Conservation (phyloP, 129 eudicot species). For the Ambrosia trifida region DNA sequence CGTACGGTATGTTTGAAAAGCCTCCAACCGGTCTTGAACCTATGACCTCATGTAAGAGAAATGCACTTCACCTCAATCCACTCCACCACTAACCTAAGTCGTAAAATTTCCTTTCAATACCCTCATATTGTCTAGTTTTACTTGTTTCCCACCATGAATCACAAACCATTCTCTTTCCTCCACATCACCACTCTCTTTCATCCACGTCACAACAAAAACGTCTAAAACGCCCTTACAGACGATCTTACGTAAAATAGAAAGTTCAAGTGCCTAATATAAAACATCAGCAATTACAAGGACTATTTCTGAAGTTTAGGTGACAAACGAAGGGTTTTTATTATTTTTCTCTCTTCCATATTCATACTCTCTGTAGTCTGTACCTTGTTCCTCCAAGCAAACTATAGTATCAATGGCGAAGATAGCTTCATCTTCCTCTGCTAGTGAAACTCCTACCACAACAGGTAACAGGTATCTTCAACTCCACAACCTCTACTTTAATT, state of each 20-base stretch:
- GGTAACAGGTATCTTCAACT: constrained; percentile 32
- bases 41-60: too few relatives aligned
- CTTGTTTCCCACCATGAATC: too few relatives aligned
- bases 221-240: too few relatives aligned
- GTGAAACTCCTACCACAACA: constrained; percentile 28
- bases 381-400: constrained; percentile 15
- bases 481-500: background rate
- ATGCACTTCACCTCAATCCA: too few relatives aligned
- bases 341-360: background rate
- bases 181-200: too few relatives aligned
- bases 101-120: too few relatives aligned
- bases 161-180: too few relatives aligned
- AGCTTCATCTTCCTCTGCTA: constrained; percentile 38
- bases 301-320: background rate
- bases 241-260: background rate
- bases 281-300: background rate
- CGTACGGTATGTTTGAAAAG: too few relatives aligned
- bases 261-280: background rate
- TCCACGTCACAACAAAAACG: too few relatives aligned
- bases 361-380: background rate
- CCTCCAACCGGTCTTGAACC: too few relatives aligned
- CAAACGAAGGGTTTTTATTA: background rate
- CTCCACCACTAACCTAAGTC: too few relatives aligned
- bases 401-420: constrained; percentile 39
- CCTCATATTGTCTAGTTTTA: too few relatives aligned